Conservation (phyloP, 1,284 basidiomycete species). For the Cryptococcus sp. region DNA sequence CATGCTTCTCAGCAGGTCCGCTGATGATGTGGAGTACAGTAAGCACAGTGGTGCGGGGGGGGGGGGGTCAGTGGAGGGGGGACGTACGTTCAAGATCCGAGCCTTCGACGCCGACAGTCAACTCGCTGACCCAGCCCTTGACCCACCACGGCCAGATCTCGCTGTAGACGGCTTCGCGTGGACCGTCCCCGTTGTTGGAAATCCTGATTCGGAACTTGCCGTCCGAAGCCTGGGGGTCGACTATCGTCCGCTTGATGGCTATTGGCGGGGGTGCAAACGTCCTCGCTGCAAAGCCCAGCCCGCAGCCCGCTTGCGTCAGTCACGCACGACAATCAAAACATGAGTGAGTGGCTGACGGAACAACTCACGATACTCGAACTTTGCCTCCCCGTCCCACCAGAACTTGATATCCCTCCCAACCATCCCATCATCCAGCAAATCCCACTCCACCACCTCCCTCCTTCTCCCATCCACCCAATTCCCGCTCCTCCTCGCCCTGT, state of each 20-base stretch:
- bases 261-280: conserved; percentile 54
- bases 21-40: conserved; percentile 41
- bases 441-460: conserved; percentile 34
- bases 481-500: background rate
- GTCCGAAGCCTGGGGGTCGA: conserved; percentile 70
- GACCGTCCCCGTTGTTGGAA: conserved; percentile 59
- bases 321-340: too few species aligned
- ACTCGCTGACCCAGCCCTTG: conserved; percentile 80
- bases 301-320: too few species aligned
- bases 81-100: conserved; percentile 22
- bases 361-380: conserved; percentile 49
- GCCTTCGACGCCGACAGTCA: conserved; percentile 53
- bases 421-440: conserved; percentile 20
- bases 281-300: conserved; percentile 36
- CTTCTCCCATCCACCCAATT: conserved; percentile 35
- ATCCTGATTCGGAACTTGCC: conserved; percentile 70
- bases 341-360: background rate
- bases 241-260: conserved; percentile 66
- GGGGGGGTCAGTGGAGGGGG: background rate
- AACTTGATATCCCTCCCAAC: conserved; percentile 38
- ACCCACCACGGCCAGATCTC: conserved; percentile 94
- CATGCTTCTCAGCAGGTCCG: conserved; percentile 60
- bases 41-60: background rate
- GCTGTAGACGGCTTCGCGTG: conserved; percentile 66
- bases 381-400: conserved; percentile 49